Conservation (phyloP, 2,329 filamentous ascomycete genomes). For the Cryoendolithus antarcticus region DNA sequence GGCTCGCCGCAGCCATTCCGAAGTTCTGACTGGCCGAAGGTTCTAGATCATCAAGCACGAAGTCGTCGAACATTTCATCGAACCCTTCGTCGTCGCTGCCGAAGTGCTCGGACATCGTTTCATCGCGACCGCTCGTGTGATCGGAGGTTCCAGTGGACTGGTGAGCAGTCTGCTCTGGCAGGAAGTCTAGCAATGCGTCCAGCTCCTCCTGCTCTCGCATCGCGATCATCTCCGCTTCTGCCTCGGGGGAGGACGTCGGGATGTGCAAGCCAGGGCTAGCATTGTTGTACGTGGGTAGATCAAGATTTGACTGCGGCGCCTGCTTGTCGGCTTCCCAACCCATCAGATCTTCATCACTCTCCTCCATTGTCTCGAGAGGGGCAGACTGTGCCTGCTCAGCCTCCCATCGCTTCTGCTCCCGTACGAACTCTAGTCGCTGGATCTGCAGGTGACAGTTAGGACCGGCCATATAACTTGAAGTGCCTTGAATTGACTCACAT, state of each 20-base stretch:
- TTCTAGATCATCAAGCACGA: slow-evolving; percentile 25
- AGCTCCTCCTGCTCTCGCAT: slow-evolving; percentile 33
- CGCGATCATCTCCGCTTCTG: slow-evolving; percentile 29
- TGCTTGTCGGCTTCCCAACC: slow-evolving; percentile 8
- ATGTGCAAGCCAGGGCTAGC: slow-evolving; percentile 8
- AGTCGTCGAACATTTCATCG: slow-evolving; percentile 52
- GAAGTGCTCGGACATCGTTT: slow-evolving; percentile 14
- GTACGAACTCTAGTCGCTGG: slow-evolving; percentile 34
- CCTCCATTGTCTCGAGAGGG: slow-evolving; percentile 15
- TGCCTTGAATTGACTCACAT: slow-evolving; percentile 22
- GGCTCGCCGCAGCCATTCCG: no score
- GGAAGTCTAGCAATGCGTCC: slow-evolving; percentile 31
- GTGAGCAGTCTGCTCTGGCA: slow-evolving; percentile 20
- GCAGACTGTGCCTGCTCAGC: slow-evolving; percentile 30
- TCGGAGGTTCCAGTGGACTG: slow-evolving; percentile 3
- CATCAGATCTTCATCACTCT: slow-evolving; percentile 8
- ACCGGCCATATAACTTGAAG: not conserved
- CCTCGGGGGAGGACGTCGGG: slow-evolving; percentile 10
- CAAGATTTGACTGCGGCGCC: not conserved
- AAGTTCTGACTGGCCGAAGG: no score
- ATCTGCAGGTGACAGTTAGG: slow-evolving; percentile 25
- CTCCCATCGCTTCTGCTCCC: slow-evolving; percentile 33
- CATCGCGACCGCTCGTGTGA: slow-evolving; percentile 19
- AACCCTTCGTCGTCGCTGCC: slow-evolving; percentile 50
- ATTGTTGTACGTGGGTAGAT: no score